Conservation (phyloP, 2,329 filamentous ascomycete genomes). For the Aspergillus melleus region DNA sequence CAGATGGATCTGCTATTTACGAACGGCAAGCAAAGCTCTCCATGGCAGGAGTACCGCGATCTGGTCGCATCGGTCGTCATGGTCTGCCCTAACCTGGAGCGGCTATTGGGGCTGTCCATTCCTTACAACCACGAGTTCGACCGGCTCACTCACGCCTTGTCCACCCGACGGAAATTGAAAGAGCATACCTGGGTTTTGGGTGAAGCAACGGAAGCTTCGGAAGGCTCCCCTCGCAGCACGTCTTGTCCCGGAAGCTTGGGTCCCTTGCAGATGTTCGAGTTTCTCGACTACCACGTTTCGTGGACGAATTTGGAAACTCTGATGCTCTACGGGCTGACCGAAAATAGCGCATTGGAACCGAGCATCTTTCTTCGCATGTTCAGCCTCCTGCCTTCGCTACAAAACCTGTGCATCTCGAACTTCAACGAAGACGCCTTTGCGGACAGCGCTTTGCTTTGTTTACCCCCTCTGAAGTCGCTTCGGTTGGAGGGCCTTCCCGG, state of each 20-base stretch:
- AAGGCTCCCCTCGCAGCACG: constrained; percentile 38
- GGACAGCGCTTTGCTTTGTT: constrained; percentile 53
- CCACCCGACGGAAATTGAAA: constrained; percentile 54
- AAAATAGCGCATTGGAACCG: constrained; percentile 50
- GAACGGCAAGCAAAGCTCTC: constrained; percentile 40
- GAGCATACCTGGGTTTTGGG: constrained; percentile 59
- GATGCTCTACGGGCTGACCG: constrained; percentile 50
- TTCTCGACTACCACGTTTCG: constrained; percentile 54
- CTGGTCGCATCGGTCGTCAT: constrained; percentile 58
- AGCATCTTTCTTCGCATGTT: constrained; percentile 57
- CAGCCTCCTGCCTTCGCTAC: constrained; percentile 53
- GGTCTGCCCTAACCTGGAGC: constrained; percentile 59
- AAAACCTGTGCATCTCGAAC: constrained; percentile 55
- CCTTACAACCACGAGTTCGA: constrained; percentile 56
- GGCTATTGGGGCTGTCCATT: constrained; percentile 54
- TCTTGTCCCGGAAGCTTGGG: constrained; percentile 48
- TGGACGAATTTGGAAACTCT: constrained; percentile 56
- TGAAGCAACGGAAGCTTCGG: constrained; percentile 41
- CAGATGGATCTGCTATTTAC: constrained; percentile 46
- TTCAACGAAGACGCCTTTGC: constrained; percentile 57
- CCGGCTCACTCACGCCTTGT: constrained; percentile 56
- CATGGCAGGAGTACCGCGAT: constrained; percentile 53
- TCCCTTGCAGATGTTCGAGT: constrained; percentile 51
- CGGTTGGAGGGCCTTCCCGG: constrained; percentile 57
- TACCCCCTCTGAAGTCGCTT: constrained; percentile 54